These are phyloP conservation scores for Melaleuca quinquenervia DNA, from an alignment of 345 rosid genomes.

Conservation along the genomic window DNA sequence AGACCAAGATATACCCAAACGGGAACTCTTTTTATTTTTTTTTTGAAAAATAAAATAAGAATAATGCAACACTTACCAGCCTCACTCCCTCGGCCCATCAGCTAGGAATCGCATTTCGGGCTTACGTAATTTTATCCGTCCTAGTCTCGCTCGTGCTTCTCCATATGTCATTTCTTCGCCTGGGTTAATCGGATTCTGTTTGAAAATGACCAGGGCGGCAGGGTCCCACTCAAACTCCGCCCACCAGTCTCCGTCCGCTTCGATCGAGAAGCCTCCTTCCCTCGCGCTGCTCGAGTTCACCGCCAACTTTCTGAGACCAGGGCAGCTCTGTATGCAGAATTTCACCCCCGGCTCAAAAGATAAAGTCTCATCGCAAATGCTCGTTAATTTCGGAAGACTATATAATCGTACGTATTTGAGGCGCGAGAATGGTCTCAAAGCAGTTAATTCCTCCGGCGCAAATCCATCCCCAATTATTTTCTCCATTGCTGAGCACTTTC, in stretches of 20 bases:
- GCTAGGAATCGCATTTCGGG: too few species aligned
- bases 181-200: accelerated
- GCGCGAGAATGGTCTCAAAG: background rate
- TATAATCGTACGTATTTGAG: accelerated
- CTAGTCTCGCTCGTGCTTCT: too few species aligned
- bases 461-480: background rate
- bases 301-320: background rate
- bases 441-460: background rate
- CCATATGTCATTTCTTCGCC: too few species aligned
- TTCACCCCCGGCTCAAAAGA: background rate
- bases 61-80: too few species aligned
- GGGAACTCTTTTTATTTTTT: too few species aligned
- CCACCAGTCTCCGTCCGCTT: accelerated
- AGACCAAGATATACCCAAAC: too few species aligned
- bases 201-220: background rate
- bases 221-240: background rate
- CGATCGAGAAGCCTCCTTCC: background rate
- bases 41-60: too few species aligned
- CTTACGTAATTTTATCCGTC: too few species aligned
- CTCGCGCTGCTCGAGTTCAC: background rate
- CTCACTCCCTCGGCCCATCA: too few species aligned
- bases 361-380: background rate
- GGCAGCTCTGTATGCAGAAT: accelerated
- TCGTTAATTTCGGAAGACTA: background rate
- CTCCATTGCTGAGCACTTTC: accelerated